Conservation (phyloP, 2,329 filamentous ascomycete genomes). For the Aspergillus fumigatiaffinis region DNA sequence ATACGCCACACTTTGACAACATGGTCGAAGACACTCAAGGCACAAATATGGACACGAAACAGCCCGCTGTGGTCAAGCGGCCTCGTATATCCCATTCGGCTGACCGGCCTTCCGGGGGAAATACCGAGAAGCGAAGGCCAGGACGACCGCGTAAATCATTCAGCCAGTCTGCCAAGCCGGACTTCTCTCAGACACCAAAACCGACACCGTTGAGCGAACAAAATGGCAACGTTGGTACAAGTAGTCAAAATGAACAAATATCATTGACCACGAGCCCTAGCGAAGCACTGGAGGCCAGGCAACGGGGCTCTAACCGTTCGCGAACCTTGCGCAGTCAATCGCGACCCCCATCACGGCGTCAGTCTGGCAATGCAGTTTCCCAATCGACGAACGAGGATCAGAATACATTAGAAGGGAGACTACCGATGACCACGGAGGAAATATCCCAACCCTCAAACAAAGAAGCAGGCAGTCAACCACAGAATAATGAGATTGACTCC, state of each 20-base stretch:
- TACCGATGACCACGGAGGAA: neutral
- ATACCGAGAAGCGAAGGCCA: constrained; percentile 12
- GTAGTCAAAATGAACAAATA: constrained; percentile 9
- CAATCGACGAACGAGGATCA: neutral
- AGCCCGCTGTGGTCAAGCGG: constrained; percentile 27
- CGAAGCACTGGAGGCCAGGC: constrained; percentile 1
- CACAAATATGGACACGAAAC: constrained; percentile 2
- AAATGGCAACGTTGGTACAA: constrained; percentile 14
- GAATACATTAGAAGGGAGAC: neutral
- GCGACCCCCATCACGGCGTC: constrained; percentile 6
- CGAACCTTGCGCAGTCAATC: constrained; percentile 16
- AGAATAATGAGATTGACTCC: neutral
- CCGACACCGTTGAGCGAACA: constrained; percentile 14
- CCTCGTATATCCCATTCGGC: constrained; percentile 22
- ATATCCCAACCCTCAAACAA: neutral
- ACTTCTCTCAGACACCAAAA: constrained; percentile 10
- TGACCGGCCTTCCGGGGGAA: constrained; percentile 5
- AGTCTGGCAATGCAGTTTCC: neutral
- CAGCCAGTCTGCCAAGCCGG: constrained; percentile 12
- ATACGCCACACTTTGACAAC: constrained; percentile 5
- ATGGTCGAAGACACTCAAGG: neutral
- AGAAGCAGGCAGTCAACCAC: neutral
- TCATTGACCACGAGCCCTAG: constrained; percentile 9
- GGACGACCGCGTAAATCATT: constrained; percentile 30
- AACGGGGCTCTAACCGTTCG: constrained; percentile 7